Base-by-base conservation (phyloP, 495 filamentous ascomycete species). In the Elaphomyces granulatus region DNA sequence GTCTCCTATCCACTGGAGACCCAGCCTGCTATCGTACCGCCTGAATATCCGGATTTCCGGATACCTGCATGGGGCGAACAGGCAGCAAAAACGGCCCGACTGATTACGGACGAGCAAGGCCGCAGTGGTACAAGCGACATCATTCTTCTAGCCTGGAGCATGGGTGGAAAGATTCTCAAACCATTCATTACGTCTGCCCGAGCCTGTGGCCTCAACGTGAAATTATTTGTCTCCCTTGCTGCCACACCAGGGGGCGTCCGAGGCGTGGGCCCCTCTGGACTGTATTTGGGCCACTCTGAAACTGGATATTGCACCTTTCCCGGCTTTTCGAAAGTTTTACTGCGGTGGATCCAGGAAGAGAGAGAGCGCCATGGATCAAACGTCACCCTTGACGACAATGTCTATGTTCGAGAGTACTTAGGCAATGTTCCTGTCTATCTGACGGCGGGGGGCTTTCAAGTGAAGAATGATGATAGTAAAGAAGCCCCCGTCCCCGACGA, bases 1-100 rank as follows among this genome's bases (percentile, higher is more conserved):
- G 7, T 55, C 7, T 55, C 52, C 4, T 55, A 55, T 38, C 52
- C 52, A 0, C 37, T 51, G 2, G 52, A 53, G 32, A 50, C 35
- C 18, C 34, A 32, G 12, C 41, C 49, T 1, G 10, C 23, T 15
- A 18, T 52, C 8, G 46, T 55, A 39, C 45, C 46, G 15, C 48
- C 33, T 8, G 32, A 34, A 8, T 6, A 12, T 12, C 21, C 41
- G 1, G 21, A 35, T 3, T 55, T 49, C 35, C 38, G 49, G 1
- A 48, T 52, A 15, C 28, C 23, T 2, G 46, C 51, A 17, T 55
- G 49, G 52, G 52, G 52, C 28, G 39, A 33, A 9, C 52, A 55
- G 41, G 49, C 46, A 3, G 46, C 49, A 0, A 32, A 37, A 3
- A 47, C 37, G 1, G 40, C 46, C 8, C 38, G 45, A 15, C 42